These are phyloP conservation scores for Huntiella omanensis DNA, from an alignment of 2,329 filamentous ascomycete species.

Conservation along the genomic window DNA sequence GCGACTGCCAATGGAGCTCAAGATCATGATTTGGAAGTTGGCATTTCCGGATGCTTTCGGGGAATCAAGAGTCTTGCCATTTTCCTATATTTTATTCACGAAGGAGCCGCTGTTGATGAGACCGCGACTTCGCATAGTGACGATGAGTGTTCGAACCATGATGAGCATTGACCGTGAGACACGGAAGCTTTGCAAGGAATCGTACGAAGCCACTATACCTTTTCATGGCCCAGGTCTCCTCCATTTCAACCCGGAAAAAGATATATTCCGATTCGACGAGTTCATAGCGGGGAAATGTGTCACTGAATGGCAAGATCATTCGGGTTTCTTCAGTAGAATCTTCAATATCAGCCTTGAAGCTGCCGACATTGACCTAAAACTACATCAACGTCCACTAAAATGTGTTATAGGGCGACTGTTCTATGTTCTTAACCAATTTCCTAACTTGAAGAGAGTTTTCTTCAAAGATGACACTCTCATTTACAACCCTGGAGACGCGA, in stretches of 20 bases:
- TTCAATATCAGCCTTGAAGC: conserved; percentile 2
- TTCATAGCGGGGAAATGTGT: not conserved
- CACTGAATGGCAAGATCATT: not conserved
- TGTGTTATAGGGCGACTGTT: no score
- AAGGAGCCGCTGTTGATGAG: not conserved
- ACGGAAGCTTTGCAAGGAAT: not conserved
- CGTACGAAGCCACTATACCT: not conserved
- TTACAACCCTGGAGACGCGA: not conserved
- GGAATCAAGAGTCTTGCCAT: conserved; percentile 1
- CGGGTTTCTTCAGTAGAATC: not conserved
- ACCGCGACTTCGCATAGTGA: not conserved
- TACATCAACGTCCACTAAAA: no score
- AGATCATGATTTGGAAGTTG: conserved; percentile 7
- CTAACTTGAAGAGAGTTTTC: conserved; percentile 6
- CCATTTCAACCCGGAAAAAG: conserved; percentile 2
- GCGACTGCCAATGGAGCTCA: conserved; percentile 2
- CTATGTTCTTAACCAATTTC: conserved; percentile 3
- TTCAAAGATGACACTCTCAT: not conserved
- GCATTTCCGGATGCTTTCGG: conserved; percentile 4
- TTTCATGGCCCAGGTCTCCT: not conserved
- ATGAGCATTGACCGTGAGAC: conserved; percentile 8
- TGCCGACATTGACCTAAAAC: no score
- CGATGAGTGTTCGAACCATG: conserved; percentile 1
- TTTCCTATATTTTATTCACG: not conserved
- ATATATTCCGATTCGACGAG: conserved; percentile 1